A percentile compares a stretch with the other conserved stretches of the same genome.
Evolutionary conservation across 176 grass and related monocot species (phyloP).

Genomic region (Rhynchospora tenuis): DNA sequence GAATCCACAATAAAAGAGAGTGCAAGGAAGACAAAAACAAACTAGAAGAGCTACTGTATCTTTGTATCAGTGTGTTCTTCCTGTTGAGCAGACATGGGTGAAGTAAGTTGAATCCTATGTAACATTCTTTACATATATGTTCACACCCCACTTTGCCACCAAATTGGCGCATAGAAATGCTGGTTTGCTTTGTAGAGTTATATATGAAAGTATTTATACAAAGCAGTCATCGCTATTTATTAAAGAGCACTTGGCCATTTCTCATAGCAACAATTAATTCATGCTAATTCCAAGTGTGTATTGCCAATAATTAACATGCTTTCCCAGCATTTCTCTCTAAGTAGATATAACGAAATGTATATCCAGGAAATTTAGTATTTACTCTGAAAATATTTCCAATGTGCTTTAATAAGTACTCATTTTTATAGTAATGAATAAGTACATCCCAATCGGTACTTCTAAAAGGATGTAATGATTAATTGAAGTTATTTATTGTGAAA

Average conservation of each 20-base stretch:
- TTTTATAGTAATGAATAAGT: background rate
- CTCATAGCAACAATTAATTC: background rate
- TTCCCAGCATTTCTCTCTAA: background rate
- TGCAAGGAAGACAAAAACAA: background rate
- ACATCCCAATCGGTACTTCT: background rate
- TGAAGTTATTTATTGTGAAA: background rate
- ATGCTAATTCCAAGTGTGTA: background rate
- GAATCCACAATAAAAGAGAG: background rate
- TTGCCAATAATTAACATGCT: background rate
- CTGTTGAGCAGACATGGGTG: slow-evolving; percentile 20
- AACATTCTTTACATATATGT: background rate
- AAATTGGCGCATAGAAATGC: background rate
- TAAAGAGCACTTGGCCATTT: background rate
- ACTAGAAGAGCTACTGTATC: background rate
- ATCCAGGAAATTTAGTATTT: background rate
- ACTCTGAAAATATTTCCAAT: background rate
- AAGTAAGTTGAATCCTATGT: slow-evolving; percentile 20
- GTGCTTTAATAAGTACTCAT: background rate
- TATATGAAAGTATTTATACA: background rate
- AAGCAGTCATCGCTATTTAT: background rate
- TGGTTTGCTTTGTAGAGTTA: background rate
- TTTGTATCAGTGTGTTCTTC: background rate
- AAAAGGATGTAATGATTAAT: background rate
- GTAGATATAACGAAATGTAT: background rate
- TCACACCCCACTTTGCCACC: background rate